Conservation (phyloP, 352 stramenopile species). For the Pythium folliculosum region DNA sequence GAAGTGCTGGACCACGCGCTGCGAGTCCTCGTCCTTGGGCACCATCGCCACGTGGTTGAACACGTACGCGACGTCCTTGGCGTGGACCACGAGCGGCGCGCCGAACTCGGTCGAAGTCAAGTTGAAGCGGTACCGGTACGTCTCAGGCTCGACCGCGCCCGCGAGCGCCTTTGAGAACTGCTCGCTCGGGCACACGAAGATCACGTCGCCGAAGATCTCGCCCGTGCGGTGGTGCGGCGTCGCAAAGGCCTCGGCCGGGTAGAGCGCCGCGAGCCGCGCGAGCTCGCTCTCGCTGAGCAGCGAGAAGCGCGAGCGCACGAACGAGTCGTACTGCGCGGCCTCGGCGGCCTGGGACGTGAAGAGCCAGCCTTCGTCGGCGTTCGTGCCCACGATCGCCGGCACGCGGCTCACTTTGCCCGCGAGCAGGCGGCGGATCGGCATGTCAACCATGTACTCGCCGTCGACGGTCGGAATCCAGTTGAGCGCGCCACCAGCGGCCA, state of each 20-base stretch:
- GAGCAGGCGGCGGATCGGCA: constrained; percentile 10
- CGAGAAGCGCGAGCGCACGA: neutral
- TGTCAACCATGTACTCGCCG: neutral
- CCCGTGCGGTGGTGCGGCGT: constrained; percentile 1
- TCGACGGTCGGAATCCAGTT: constrained; percentile 19
- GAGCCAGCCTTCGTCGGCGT: constrained; percentile 23
- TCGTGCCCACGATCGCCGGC: constrained; percentile 20
- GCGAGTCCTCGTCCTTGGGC: neutral
- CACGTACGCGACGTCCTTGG: constrained; percentile 10
- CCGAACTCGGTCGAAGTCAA: constrained; percentile 2
- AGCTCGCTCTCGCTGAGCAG: neutral
- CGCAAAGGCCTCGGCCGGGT: constrained; percentile 5
- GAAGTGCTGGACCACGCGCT: constrained; percentile 1
- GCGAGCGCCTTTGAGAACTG: constrained; percentile 1
- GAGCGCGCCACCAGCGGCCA: too few species aligned
- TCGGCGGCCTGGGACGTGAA: constrained; percentile 4
- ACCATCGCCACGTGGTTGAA: constrained; percentile 8
- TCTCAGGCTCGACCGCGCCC: too few species aligned
- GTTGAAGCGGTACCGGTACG: constrained; percentile 25
- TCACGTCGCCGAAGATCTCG: constrained; percentile 11
- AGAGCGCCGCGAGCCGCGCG: neutral
- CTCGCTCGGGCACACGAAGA: constrained; percentile 22
- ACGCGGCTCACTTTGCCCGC: constrained; percentile 16
- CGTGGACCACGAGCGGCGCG: constrained; percentile 3
- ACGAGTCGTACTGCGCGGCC: neutral